These are phyloP conservation scores for Nicotiana noctiflora DNA, from an alignment of 257 asterid species.

Conservation along the genomic window DNA sequence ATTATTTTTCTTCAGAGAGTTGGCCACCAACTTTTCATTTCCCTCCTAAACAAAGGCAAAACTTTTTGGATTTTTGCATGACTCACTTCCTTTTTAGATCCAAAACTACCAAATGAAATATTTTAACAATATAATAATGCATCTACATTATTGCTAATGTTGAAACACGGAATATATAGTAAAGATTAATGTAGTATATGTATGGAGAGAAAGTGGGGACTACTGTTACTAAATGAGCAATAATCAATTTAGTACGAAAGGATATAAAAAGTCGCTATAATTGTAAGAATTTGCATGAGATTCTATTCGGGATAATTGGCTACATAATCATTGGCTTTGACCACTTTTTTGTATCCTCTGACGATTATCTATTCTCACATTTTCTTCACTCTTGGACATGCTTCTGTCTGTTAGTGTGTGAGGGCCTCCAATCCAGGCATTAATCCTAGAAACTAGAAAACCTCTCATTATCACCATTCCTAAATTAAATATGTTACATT, in stretches of 20 bases:
- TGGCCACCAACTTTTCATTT: slow-evolving; percentile 3
- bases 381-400: neutral
- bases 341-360: slow-evolving; percentile 3
- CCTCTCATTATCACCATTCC: neutral
- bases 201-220: neutral
- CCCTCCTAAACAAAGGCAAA: neutral
- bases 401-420: neutral
- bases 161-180: too few species aligned
- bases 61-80: slow-evolving; percentile 2
- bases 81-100: neutral
- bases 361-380: neutral
- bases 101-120: neutral
- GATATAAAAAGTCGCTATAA: neutral
- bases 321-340: slow-evolving; percentile 13
- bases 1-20: slow-evolving; percentile 6
- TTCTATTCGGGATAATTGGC: too few species aligned
- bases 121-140: neutral
- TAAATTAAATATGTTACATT: too few species aligned
- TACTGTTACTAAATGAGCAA: neutral
- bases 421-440: neutral
- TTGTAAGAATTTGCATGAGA: too few species aligned
- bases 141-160: neutral
- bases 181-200: neutral
- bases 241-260: neutral
- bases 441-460: neutral